A percentile compares a stretch with the other conserved stretches of the same genome.
Conservation (phyloP, 148 eudicot species). For the Bassia scoparia region DNA sequence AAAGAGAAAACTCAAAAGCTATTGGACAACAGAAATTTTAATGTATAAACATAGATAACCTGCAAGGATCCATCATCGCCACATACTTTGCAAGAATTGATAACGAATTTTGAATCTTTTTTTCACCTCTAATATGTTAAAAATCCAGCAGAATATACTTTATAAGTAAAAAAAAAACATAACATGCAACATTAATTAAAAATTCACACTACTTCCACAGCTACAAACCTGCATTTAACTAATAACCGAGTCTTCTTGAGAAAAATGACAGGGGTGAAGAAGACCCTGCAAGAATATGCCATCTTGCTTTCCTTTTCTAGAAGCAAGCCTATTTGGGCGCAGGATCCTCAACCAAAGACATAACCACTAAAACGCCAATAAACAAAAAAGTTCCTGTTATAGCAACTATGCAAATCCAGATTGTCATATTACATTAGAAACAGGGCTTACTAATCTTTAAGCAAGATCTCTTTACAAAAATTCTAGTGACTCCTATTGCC, state of each 20-base stretch:
- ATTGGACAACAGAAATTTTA: not conserved
- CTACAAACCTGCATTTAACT: not conserved
- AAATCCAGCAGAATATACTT: not conserved
- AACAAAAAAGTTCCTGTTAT: not conserved
- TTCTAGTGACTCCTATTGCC: not conserved
- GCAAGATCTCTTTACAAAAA: not conserved
- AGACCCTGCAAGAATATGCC: constrained; percentile 89
- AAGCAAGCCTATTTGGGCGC: constrained; percentile 93
- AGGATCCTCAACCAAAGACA: constrained; percentile 87
- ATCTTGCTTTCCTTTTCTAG: constrained; percentile 84
- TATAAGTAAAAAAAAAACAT: not conserved
- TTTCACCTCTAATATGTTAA: constrained; percentile 50
- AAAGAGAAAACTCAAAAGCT: not conserved
- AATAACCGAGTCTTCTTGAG: constrained; percentile 74
- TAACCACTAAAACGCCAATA: constrained; percentile 72
- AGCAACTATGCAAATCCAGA: not conserved
- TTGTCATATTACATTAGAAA: not conserved
- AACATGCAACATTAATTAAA: not conserved
- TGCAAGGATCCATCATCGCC: constrained; percentile 99
- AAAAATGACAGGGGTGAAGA: constrained; percentile 79
- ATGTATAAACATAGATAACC: constrained; percentile 34
- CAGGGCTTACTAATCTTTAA: not conserved
- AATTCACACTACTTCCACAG: not conserved
- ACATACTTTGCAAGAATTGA: constrained; percentile 81
- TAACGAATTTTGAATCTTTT: constrained; percentile 90